Percentiles rank a stretch among this genome's conserved stretches.
Evolutionary conservation across 176 grass and related monocot genomes (phyloP).

Genomic region (Triticum dicoccoides): DNA sequence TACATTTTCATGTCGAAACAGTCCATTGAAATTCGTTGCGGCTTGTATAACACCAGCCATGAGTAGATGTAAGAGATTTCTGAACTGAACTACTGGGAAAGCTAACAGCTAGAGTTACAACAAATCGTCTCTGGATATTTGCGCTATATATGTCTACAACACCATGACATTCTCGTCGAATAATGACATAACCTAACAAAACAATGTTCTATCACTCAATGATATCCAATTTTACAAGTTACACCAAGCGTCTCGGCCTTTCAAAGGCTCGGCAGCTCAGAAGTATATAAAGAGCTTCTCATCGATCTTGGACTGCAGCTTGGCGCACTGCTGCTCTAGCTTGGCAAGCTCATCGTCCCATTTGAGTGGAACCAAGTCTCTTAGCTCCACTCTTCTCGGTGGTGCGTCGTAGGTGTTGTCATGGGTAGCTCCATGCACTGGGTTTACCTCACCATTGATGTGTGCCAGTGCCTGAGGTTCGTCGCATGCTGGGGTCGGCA

Average conservation of each 20-base stretch:
- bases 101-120: neutral
- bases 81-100: neutral
- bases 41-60: too few relatives aligned
- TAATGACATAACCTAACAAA: neutral
- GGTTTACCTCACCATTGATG: neutral
- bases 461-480: neutral
- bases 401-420: neutral
- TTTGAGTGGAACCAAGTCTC: neutral
- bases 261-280: constrained; percentile 28
- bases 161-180: neutral
- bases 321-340: constrained; percentile 45
- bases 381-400: constrained; percentile 13
- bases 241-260: neutral
- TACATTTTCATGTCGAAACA: too few relatives aligned
- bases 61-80: neutral
- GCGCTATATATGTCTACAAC: neutral
- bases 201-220: neutral
- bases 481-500: constrained; percentile 3
- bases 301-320: constrained; percentile 60
- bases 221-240: neutral
- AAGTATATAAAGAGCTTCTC: constrained; percentile 66
- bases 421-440: neutral
- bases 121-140: neutral
- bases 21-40: too few relatives aligned
- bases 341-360: constrained; percentile 35